Evolutionary conservation across 768 basidiomycete species (phyloP), one percentile per base, ranked within the genome.

Genomic region (Leccinum fibrillosum): DNA sequence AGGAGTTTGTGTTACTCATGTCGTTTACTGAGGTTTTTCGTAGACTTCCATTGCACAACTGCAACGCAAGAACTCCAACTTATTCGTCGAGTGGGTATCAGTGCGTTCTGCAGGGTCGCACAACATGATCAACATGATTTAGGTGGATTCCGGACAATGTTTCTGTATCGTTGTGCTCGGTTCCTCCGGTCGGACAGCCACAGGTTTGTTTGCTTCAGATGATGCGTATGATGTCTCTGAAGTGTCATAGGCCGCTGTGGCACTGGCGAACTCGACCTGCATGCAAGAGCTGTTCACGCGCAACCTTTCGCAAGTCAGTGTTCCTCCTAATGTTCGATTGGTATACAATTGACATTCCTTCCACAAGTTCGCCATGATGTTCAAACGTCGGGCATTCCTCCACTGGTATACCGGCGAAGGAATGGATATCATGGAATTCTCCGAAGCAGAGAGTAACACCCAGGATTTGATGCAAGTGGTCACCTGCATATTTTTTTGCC

Each of bases 121-220:
- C 25, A 48, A 34, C 17, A 49, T 63, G 30, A 66, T 44, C 49
- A 21, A 48, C 45, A 4, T 26, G 35, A 53, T 53, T 32, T 53
- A 90, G 88, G 64, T 92, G 92, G 92, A 92, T 94, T 63, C 92
- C 92, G 7, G 92, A 93, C 72, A 93, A 94, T 61, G 87, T 94
- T 9, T 93, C 91, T 0, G 85, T 92, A 17, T 89, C 90, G 0
- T 73, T 93, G 51, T 90, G 91, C 60, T 86, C 87, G 2, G 88
- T 92, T 1, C 90, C 92, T 5, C 92, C 92, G 26, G 86, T 91
- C 11, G 92, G 90, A 28, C 85, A 91, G 64, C 79, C 80, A 56
- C 82, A 85, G 75, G 87, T 85, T 65, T 54, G 79, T 73, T 30
- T 28, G 7, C 28, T 2, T 60, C 4, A 1, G 2, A 28, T 15